Conservation (phyloP, 2,329 filamentous ascomycete genomes). For the Pseudocercospora crystallina region DNA sequence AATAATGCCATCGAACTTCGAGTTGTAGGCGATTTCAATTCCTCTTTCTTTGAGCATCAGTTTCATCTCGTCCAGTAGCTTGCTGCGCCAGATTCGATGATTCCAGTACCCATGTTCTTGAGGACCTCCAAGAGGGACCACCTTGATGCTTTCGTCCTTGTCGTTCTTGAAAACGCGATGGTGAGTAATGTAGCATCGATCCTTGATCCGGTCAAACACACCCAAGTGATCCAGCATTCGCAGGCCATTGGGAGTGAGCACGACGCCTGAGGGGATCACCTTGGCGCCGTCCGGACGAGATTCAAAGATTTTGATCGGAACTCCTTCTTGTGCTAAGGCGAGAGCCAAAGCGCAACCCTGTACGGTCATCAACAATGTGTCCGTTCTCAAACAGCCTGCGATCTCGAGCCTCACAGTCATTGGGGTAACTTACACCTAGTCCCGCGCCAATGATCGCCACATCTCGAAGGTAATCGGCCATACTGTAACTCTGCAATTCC, state of each 20-base stretch:
- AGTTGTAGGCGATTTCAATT: constrained; percentile 49
- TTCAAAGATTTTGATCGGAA: constrained; percentile 27
- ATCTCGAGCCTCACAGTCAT: no score
- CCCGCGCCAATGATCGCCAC: constrained; percentile 24
- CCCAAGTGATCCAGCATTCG: constrained; percentile 53
- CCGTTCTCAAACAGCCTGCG: no score
- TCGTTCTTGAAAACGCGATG: constrained; percentile 48
- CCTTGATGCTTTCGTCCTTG: constrained; percentile 24
- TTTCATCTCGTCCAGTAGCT: constrained; percentile 53
- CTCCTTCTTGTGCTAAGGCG: constrained; percentile 19
- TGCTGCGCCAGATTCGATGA: constrained; percentile 50
- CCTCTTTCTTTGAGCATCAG: constrained; percentile 41
- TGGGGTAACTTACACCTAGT: constrained; percentile 13
- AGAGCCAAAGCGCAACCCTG: constrained; percentile 27
- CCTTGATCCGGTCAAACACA: constrained; percentile 48
- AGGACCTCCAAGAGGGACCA: constrained; percentile 32
- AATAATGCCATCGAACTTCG: constrained; percentile 48
- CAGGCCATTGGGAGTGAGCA: constrained; percentile 61
- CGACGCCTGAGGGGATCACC: constrained; percentile 39
- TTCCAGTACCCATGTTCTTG: constrained; percentile 50
- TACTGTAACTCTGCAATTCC: not conserved
- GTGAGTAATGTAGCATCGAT: constrained; percentile 54
- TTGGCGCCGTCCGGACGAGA: constrained; percentile 14
- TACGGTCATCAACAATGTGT: no score
- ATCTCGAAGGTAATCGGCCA: constrained; percentile 16